These are phyloP conservation scores for Mimosa bimucronata DNA, from an alignment of 306 rosid species.

Conservation along the genomic window DNA sequence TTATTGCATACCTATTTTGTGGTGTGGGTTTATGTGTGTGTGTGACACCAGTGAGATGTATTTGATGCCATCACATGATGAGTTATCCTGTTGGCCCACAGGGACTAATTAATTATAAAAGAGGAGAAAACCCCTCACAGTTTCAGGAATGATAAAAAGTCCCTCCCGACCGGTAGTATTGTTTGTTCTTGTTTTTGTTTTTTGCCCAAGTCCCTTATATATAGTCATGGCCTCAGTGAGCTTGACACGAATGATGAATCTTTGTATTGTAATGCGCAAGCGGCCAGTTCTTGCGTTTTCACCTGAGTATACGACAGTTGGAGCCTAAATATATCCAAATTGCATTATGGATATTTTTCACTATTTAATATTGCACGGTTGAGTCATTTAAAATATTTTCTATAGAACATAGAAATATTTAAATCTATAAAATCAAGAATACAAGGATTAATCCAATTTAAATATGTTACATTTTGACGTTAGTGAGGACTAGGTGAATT, in stretches of 20 bases:
- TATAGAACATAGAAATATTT: background rate
- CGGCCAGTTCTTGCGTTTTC: slow-evolving; percentile 6
- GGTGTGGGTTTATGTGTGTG: too few relatives aligned
- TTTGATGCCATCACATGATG: too few relatives aligned
- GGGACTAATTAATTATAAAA: too few relatives aligned
- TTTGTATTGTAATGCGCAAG: background rate
- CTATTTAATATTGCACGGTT: background rate
- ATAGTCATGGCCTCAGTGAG: background rate
- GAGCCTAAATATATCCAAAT: background rate
- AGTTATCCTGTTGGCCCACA: too few relatives aligned
- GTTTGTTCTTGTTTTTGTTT: too few relatives aligned
- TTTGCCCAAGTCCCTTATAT: too few relatives aligned
- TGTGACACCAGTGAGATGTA: too few relatives aligned
- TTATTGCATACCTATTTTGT: too few relatives aligned
- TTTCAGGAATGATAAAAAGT: too few relatives aligned
- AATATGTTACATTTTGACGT: background rate
- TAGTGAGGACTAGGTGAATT: background rate
- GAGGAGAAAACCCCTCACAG: too few relatives aligned
- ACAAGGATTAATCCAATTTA: background rate
- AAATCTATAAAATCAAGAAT: too few relatives aligned
- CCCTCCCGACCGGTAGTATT: too few relatives aligned
- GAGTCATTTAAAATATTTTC: background rate
- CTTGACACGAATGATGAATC: background rate
- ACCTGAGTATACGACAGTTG: background rate
- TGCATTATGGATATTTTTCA: background rate